Evolutionary conservation across 2,329 filamentous ascomycete genomes (phyloP).

Genomic region (Sporothrix sp.): DNA sequence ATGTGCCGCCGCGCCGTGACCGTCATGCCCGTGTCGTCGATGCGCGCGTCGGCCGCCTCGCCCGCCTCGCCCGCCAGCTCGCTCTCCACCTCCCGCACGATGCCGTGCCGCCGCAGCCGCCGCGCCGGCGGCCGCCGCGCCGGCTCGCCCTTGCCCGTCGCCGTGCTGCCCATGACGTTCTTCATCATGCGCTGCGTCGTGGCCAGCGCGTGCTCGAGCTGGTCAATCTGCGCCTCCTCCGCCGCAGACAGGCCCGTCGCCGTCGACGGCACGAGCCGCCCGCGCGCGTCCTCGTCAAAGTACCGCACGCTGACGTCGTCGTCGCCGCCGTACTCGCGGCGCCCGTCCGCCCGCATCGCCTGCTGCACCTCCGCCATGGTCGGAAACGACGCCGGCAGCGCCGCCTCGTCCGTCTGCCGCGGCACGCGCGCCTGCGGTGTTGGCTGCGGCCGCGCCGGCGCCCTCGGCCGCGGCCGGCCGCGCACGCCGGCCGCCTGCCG

Average conservation of each 20-base stretch:
- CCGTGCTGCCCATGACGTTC: constrained; percentile 20
- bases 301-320: constrained; percentile 30
- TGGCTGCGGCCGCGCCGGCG: not conserved
- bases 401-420: too few species aligned
- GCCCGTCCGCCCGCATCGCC: constrained; percentile 5
- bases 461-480: not conserved
- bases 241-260: constrained; percentile 31
- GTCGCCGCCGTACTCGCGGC: not conserved
- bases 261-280: constrained; percentile 28
- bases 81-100: constrained; percentile 16
- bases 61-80: constrained; percentile 22
- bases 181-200: constrained; percentile 21
- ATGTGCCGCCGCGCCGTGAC: constrained; percentile 18
- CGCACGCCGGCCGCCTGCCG: not conserved
- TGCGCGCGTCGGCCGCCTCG: not conserved
- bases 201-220: constrained; percentile 26
- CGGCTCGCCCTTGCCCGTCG: constrained; percentile 7
- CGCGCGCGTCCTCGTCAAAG: constrained; percentile 38
- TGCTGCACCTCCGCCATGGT: not conserved
- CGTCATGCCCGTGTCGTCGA: constrained; percentile 20
- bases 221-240: constrained; percentile 29
- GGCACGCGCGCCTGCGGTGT: not conserved
- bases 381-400: too few species aligned
- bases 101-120: constrained; percentile 13
- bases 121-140: constrained; percentile 9